A percentile compares a stretch with the other conserved stretches of the same genome.
Evolutionary conservation across 495 filamentous ascomycete species (phyloP).

Genomic region (Aspergillus incahuasiensis): DNA sequence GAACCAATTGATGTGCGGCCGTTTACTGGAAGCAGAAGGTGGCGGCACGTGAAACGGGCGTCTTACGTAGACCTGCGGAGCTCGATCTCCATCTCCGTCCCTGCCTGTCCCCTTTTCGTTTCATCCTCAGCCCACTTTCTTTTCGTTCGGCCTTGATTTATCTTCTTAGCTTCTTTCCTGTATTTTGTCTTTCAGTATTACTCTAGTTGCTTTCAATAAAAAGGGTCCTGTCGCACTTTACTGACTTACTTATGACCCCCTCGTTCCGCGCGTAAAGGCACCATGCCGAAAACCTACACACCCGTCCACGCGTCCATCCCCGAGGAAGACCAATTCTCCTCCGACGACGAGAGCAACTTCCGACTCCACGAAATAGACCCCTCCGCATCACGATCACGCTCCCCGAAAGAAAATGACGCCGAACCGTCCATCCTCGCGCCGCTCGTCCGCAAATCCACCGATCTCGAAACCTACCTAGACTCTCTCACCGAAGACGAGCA

Average conservation of each 20-base stretch:
- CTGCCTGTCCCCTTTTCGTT: background rate
- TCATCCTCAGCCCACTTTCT: background rate
- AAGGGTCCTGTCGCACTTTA: background rate
- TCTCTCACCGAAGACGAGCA: slow-evolving; percentile 24
- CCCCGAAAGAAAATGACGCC: background rate
- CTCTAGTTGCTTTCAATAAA: background rate
- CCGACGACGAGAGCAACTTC: slow-evolving; percentile 6
- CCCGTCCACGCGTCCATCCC: slow-evolving; percentile 14
- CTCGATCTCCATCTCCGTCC: background rate
- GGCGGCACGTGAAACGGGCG: slow-evolving; percentile 5
- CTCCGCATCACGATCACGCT: slow-evolving; percentile 10
- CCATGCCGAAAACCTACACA: slow-evolving; percentile 11
- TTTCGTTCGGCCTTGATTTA: background rate
- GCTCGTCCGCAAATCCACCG: slow-evolving; percentile 17
- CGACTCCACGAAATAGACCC: slow-evolving; percentile 9
- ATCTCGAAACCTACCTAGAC: slow-evolving; percentile 23
- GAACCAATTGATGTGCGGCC: background rate
- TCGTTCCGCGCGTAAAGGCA: background rate
- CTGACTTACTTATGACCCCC: background rate
- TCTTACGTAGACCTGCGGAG: background rate
- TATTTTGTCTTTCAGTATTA: background rate
- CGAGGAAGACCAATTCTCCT: slow-evolving; percentile 17
- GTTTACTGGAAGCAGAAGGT: slow-evolving; percentile 2
- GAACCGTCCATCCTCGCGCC: slow-evolving; percentile 8
- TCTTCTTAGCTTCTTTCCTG: background rate